These are phyloP conservation scores for Coemansia sp. DNA, from an alignment of 192 early-diverging fungal genomes.

Conservation along the genomic window DNA sequence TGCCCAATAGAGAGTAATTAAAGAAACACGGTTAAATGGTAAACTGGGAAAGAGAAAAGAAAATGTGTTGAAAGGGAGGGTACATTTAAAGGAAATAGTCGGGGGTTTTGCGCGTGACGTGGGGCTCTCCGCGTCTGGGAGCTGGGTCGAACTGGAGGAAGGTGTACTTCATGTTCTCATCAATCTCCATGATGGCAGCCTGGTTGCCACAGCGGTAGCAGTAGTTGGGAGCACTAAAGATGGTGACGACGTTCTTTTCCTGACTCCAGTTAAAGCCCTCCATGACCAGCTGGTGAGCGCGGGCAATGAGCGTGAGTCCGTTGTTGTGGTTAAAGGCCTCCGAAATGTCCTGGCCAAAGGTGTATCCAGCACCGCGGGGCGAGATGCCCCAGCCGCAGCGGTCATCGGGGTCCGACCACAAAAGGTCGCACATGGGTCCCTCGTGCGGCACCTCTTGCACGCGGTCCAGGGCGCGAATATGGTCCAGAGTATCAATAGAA, in stretches of 20 bases:
- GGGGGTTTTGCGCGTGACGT: slow-evolving; percentile 96
- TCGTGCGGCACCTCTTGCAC: slow-evolving; percentile 90
- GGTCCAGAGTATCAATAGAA: slow-evolving; percentile 92
- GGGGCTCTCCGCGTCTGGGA: slow-evolving; percentile 94
- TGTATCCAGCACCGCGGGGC: slow-evolving; percentile 83
- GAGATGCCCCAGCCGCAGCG: slow-evolving; percentile 86
- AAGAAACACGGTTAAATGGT: background rate
- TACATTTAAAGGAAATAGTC: slow-evolving; percentile 92
- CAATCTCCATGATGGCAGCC: slow-evolving; percentile 99
- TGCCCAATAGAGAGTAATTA: background rate
- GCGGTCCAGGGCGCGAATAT: slow-evolving; percentile 92
- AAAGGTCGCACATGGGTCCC: slow-evolving; percentile 83
- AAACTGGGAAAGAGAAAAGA: slow-evolving; percentile 1
- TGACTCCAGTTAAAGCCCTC: slow-evolving; percentile 99
- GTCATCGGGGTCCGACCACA: slow-evolving; percentile 89
- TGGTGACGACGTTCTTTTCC: slow-evolving; percentile 97
- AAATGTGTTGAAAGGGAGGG: background rate
- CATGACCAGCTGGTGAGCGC: slow-evolving; percentile 92
- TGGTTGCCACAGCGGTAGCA: slow-evolving; percentile 99
- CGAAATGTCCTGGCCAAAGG: slow-evolving; percentile 85
- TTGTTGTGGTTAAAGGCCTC: slow-evolving; percentile 94
- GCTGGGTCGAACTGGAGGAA: slow-evolving; percentile 99
- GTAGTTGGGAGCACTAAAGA: slow-evolving; percentile 99
- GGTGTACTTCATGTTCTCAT: slow-evolving; percentile 98
- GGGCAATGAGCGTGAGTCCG: slow-evolving; percentile 93